phyloP scores from a whole-genome alignment of 257 asterid genomes.

The Capsicum chinense region DNA sequence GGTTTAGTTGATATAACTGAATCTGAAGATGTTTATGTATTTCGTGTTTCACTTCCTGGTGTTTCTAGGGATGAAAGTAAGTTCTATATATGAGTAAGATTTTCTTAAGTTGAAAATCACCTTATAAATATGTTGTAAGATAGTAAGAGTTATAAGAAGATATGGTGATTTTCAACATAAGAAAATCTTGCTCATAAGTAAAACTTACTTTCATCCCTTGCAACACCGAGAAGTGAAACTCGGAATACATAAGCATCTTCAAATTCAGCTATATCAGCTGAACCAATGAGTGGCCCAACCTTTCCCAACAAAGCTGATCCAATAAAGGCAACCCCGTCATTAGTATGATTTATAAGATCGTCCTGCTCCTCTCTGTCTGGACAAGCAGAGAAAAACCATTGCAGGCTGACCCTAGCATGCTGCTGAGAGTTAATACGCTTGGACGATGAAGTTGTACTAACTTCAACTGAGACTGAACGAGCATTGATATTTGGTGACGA shows the following conservation, averaged over 20 bases:
- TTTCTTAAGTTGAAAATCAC: too few relatives aligned
- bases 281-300: conserved; percentile 45
- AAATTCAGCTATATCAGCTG: conserved; percentile 48
- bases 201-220: conserved; percentile 45
- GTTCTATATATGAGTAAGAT: too few relatives aligned
- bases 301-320: conserved; percentile 49
- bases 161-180: too few relatives aligned
- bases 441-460: neutral
- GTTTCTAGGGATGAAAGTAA: too few relatives aligned
- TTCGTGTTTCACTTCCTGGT: too few relatives aligned
- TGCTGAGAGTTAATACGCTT: neutral
- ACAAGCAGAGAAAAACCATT: conserved; percentile 40
- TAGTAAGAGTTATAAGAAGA: too few relatives aligned
- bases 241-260: conserved; percentile 47
- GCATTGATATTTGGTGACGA: conserved; percentile 22
- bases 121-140: too few relatives aligned
- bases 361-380: conserved; percentile 47
- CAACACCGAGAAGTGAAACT: conserved; percentile 46
- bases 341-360: conserved; percentile 37
- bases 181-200: neutral
- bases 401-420: conserved; percentile 36
- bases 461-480: conserved; percentile 26
- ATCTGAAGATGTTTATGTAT: too few relatives aligned
- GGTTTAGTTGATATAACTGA: too few relatives aligned
- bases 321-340: conserved; percentile 42